Evolutionary conservation across 2,329 filamentous ascomycete species (phyloP).

Genomic region (Camillea tinctor): DNA sequence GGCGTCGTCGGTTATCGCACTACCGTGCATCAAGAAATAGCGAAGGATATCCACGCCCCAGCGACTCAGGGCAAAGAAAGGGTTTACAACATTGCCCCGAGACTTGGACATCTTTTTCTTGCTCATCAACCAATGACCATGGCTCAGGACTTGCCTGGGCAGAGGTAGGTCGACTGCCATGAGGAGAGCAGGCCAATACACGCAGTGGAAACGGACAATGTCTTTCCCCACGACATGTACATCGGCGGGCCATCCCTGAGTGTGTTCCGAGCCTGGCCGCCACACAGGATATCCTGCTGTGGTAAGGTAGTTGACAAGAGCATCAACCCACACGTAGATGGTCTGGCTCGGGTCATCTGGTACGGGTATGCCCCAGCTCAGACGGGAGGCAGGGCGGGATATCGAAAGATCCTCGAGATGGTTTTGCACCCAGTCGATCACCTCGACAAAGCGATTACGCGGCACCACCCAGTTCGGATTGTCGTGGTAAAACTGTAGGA

Average conservation of each 20-base stretch:
- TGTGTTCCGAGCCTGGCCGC: constrained; percentile 61
- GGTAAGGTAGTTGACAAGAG: constrained; percentile 89
- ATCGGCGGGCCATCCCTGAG: constrained; percentile 82
- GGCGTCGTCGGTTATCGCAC: constrained; percentile 73
- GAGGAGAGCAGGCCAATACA: constrained; percentile 97
- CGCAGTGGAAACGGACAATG: constrained; percentile 91
- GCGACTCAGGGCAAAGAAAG: constrained; percentile 84
- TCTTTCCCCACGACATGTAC: constrained; percentile 95
- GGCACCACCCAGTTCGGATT: constrained; percentile 81
- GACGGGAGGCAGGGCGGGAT: constrained; percentile 73
- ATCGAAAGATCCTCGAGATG: constrained; percentile 86
- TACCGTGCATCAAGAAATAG: constrained; percentile 82
- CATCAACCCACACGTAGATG: constrained; percentile 98
- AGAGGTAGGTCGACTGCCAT: constrained; percentile 81
- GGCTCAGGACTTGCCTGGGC: constrained; percentile 78
- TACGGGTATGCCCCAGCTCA: constrained; percentile 87
- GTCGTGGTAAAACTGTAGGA: constrained; percentile 75
- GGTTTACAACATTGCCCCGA: constrained; percentile 90
- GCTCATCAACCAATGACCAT: constrained; percentile 94
- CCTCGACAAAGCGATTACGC: constrained; percentile 68
- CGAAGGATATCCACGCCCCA: constrained; percentile 87
- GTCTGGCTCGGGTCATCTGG: constrained; percentile 83
- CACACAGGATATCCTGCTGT: constrained; percentile 79
- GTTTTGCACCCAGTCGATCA: constrained; percentile 72
- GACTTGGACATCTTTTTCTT: constrained; percentile 96